Evolutionary conservation across 1,284 basidiomycete genomes (phyloP), one percentile per base, ranked within the genome.

Genomic region (Rhodotorula sp.): DNA sequence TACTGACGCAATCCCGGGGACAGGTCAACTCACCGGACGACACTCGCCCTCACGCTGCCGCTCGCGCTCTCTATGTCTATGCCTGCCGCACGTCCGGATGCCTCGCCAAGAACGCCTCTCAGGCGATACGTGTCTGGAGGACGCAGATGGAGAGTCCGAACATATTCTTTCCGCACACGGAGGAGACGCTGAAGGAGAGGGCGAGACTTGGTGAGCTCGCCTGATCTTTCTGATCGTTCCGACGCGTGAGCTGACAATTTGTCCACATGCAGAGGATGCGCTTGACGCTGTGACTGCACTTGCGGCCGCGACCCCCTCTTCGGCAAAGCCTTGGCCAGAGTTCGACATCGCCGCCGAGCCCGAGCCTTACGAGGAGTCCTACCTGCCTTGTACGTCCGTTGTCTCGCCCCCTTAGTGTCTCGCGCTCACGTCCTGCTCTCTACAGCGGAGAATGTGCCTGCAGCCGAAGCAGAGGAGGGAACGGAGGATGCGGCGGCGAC

Each of bases 1-100:
- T 44, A 18, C 40, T 44, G 40, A 44, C 16, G 34, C 34, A 22
- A 52, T 16, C 9, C 15, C 26, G 13, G 11, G 28, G 1, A 18
- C 44, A 72, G 68, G 59, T 74, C 58, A 74, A 74, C 57, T 72
- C 73, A 24, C 73, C 73, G 22, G 73, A 74, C 47, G 73, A 72
- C 59, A 22, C 62, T 8, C 63, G 64, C 30, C 58, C 65, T 20
- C 64, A 70, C 40, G 70, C 73, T 13, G 65, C 66, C 1, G 71
- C 71, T 11, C 60, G 73, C 13, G 59, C 71, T 2, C 67, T 74
- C 34, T 74, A 70, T 61, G 59, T 74, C 46, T 74, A 60, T 24
- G 62, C 64, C 24, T 74, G 73, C 53, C 64, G 66, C 3, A n/a
- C 26, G 24, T 22, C 26, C 2, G 50, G 51, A 0, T 74, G 73